A percentile compares a stretch with the other conserved stretches of the same genome.
Evolutionary conservation across 108 stramenopile genomes (phyloP).

Genomic region (Cyclostephanos invisitatus): DNA sequence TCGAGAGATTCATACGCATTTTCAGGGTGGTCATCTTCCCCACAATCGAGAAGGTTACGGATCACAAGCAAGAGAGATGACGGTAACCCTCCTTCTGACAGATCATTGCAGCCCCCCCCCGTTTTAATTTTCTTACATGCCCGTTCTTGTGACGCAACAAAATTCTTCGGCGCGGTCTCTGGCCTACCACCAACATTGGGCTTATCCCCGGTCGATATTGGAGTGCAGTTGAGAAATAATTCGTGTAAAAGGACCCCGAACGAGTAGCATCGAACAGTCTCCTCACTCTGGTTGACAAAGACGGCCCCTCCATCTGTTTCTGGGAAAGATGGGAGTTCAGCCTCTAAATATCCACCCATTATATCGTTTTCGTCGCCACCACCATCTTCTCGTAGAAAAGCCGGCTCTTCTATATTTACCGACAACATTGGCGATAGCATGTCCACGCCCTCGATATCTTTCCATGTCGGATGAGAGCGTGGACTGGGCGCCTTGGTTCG

Average conservation of each 20-base stretch:
- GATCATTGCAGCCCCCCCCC: neutral
- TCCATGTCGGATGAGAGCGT: constrained; percentile 5
- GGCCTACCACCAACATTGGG: neutral
- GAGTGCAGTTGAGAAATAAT: constrained; percentile 20
- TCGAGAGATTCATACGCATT: constrained; percentile 30
- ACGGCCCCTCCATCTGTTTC: neutral
- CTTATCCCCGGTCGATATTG: neutral
- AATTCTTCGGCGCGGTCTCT: neutral
- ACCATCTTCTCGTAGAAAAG: constrained; percentile 9
- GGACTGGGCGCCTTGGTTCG: neutral
- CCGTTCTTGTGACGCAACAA: neutral
- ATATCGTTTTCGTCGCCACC: neutral
- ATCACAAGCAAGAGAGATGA: constrained; percentile 24
- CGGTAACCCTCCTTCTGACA: constrained; percentile 9
- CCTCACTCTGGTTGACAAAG: constrained; percentile 14
- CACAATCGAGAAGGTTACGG: constrained; percentile 28
- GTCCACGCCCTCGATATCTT: constrained; percentile 31
- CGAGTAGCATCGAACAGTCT: constrained; percentile 13
- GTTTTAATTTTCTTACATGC: neutral
- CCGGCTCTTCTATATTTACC: constrained; percentile 13
- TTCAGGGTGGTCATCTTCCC: constrained; percentile 11
- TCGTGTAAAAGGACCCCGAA: constrained; percentile 28
- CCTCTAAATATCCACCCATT: constrained; percentile 11
- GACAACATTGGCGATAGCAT: constrained; percentile 29
- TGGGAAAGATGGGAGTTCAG: constrained; percentile 6